These are phyloP conservation scores for Mycena venus DNA, from an alignment of 768 basidiomycete species.

Conservation along the genomic window DNA sequence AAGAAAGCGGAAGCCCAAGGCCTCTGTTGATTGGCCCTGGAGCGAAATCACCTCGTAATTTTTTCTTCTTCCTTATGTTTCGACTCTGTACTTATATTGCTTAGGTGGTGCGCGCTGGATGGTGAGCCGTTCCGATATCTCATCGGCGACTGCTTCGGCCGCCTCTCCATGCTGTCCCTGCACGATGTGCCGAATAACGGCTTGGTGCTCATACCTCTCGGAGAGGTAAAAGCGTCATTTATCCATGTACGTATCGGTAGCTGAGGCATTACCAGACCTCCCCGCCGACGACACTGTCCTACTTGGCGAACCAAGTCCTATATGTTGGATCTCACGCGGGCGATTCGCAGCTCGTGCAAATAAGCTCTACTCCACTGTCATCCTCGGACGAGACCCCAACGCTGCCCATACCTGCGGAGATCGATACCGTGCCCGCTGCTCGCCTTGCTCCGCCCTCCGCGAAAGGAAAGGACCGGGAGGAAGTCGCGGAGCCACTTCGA, in stretches of 20 bases:
- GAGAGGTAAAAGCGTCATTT: slow-evolving; percentile 17
- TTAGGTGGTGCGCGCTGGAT: slow-evolving; percentile 68
- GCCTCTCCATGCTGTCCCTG: slow-evolving; percentile 74
- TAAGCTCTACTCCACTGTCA: slow-evolving; percentile 63
- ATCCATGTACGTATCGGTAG: not conserved
- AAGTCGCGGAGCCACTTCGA: slow-evolving; percentile 40
- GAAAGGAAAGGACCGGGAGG: slow-evolving; percentile 57
- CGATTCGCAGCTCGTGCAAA: slow-evolving; percentile 81
- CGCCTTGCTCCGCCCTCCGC: slow-evolving; percentile 43
- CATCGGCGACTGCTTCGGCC: slow-evolving; percentile 80
- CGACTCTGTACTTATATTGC: not conserved
- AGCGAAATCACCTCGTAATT: slow-evolving; percentile 78
- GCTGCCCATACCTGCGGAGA: slow-evolving; percentile 63
- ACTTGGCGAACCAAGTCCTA: slow-evolving; percentile 76
- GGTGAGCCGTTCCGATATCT: slow-evolving; percentile 62
- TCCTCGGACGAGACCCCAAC: slow-evolving; percentile 54
- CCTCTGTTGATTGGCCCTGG: slow-evolving; percentile 82
- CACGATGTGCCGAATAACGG: slow-evolving; percentile 57
- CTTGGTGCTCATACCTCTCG: slow-evolving; percentile 49
- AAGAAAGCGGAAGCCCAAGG: slow-evolving; percentile 67
- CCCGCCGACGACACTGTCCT: slow-evolving; percentile 77
- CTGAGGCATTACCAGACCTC: slow-evolving; percentile 65
- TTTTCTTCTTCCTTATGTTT: not conserved
- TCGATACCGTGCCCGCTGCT: slow-evolving; percentile 56
- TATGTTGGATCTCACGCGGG: slow-evolving; percentile 88